Conservation (phyloP, 805 yeast genomes). For the Suhomyces xylopsoci region DNA sequence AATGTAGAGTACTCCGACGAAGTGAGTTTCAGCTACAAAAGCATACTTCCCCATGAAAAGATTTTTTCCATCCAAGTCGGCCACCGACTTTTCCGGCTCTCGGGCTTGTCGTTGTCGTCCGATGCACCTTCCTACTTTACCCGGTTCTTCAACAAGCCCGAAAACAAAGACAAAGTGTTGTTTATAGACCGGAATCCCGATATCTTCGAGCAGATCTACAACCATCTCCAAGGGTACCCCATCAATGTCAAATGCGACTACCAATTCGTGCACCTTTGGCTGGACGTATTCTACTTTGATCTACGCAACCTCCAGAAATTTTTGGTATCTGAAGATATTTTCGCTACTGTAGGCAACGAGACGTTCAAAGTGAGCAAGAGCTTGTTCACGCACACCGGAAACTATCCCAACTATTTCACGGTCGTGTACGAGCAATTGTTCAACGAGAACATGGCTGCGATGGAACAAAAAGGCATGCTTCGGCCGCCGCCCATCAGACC, state of each 20-base stretch:
- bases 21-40: conserved; percentile 45
- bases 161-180: conserved; percentile 41
- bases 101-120: conserved; percentile 82
- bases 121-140: conserved; percentile 92
- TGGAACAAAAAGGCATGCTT: conserved; percentile 44
- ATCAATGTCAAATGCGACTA: conserved; percentile 57
- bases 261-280: conserved; percentile 57
- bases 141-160: conserved; percentile 49
- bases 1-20: conserved; percentile 16
- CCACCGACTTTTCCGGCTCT: conserved; percentile 52
- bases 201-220: conserved; percentile 62
- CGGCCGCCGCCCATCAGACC: conserved; percentile 81
- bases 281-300: conserved; percentile 72
- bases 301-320: conserved; percentile 52
- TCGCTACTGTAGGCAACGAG: conserved; percentile 56
- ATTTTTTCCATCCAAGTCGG: conserved; percentile 75
- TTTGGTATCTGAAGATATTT: conserved; percentile 53
- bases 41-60: conserved; percentile 61
- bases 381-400: conserved; percentile 59
- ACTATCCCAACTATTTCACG: conserved; percentile 74
- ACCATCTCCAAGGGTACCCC: conserved; percentile 80
- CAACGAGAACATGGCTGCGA: conserved; percentile 39
- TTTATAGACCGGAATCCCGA: conserved; percentile 73
- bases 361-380: conserved; percentile 58
- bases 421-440: conserved; percentile 54